phyloP scores from a whole-genome alignment of 2,329 filamentous ascomycete genomes.

The Penicillium brasilianum region DNA sequence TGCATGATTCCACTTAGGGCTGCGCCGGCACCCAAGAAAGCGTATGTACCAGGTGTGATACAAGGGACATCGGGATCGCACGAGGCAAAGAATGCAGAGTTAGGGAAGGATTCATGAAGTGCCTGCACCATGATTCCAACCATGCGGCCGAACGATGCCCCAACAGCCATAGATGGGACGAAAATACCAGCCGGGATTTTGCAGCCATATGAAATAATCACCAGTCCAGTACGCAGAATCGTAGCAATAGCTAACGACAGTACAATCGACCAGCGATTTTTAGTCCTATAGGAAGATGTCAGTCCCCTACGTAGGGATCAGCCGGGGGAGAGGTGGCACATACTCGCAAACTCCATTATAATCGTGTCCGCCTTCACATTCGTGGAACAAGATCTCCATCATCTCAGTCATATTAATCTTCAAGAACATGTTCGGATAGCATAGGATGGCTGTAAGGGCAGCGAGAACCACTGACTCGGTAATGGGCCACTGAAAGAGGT shows the following conservation, averaged over 20 bases:
- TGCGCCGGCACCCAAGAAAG: slow-evolving; percentile 89
- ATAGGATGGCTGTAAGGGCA: slow-evolving; percentile 83
- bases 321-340: slow-evolving; percentile 11
- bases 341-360: slow-evolving; percentile 88
- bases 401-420: slow-evolving; percentile 99
- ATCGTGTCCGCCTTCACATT: slow-evolving; percentile 87
- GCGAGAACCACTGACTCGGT: slow-evolving; percentile 86
- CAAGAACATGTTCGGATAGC: slow-evolving; percentile 94
- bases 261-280: slow-evolving; percentile 78
- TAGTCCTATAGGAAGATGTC: slow-evolving; percentile 46
- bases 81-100: slow-evolving; percentile 81
- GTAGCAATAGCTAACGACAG: slow-evolving; percentile 79
- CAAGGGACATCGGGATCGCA: slow-evolving; percentile 92
- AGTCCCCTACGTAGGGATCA: background rate
- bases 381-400: slow-evolving; percentile 96
- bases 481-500: slow-evolving; percentile 80
- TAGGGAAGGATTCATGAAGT: slow-evolving; percentile 81
- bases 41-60: slow-evolving; percentile 96
- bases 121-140: slow-evolving; percentile 94
- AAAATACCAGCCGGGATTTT: slow-evolving; percentile 98
- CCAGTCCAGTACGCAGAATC: slow-evolving; percentile 76
- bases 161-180: slow-evolving; percentile 96
- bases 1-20: slow-evolving; percentile 97
- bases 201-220: slow-evolving; percentile 96
- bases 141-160: slow-evolving; percentile 89